Evolutionary conservation across 2,329 filamentous ascomycete genomes (phyloP).

Genomic region (Diaporthe citrichinensis): DNA sequence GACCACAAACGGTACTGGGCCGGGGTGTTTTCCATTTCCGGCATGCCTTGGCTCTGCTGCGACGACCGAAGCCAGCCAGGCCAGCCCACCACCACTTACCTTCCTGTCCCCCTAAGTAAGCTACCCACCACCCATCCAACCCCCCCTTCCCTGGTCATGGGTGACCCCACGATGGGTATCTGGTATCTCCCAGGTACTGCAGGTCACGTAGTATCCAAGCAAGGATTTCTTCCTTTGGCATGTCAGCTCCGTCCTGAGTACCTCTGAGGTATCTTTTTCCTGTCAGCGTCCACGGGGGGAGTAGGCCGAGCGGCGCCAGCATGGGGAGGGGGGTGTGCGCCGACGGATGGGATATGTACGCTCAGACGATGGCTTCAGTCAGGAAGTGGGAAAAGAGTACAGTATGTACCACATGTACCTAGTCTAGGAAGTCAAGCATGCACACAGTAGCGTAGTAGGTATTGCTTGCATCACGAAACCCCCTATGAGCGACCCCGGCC

Average conservation of each 20-base stretch:
- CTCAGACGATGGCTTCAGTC: constrained; percentile 32
- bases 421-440: neutral
- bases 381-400: neutral
- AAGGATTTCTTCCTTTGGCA: constrained; percentile 15
- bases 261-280: neutral
- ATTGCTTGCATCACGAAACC: constrained; percentile 19
- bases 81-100: neutral
- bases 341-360: constrained; percentile 16
- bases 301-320: constrained; percentile 1
- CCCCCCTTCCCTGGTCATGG: neutral
- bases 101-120: neutral
- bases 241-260: constrained; percentile 19
- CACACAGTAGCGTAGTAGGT: constrained; percentile 1
- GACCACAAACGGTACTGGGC: constrained; percentile 6
- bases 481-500: constrained; percentile 11
- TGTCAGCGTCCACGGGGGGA: neutral
- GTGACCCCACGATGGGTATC: constrained; percentile 17
- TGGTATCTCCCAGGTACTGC: constrained; percentile 21
- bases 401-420: neutral
- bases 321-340: neutral
- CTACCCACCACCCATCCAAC: neutral
- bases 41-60: constrained; percentile 21
- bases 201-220: constrained; percentile 1
- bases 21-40: constrained; percentile 24
- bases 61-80: neutral